These are phyloP conservation scores for Schwanniomyces pseudopolymorphus DNA, from an alignment of 805 yeast genomes.

Conservation along the genomic window DNA sequence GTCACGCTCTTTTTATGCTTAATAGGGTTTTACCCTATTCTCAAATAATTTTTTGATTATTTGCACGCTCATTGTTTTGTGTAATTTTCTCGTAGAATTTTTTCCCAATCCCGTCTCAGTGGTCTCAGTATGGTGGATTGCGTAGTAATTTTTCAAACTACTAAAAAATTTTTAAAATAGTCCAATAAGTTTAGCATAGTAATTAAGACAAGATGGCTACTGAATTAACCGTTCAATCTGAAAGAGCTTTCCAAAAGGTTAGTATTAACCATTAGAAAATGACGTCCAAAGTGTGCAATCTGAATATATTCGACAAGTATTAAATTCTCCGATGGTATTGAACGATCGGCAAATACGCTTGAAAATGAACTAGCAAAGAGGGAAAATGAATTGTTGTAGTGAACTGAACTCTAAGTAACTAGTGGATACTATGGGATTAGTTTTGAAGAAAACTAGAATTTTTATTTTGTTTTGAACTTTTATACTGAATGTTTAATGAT, in stretches of 20 bases:
- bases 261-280: constrained; percentile 33
- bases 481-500: too few relatives aligned
- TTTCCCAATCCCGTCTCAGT: neutral
- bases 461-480: neutral
- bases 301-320: neutral
- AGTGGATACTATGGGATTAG: neutral
- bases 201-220: constrained; percentile 77
- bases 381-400: neutral
- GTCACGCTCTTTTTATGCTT: neutral
- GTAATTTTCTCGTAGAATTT: constrained; percentile 1
- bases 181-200: constrained; percentile 1
- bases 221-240: constrained; percentile 99
- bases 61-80: constrained; percentile 4
- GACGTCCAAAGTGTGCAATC: neutral
- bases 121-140: neutral
- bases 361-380: neutral
- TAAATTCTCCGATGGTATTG: neutral
- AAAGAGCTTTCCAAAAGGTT: constrained; percentile 99
- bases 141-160: constrained; percentile 2
- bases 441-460: neutral
- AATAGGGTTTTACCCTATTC: constrained; percentile 1
- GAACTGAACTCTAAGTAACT: neutral
- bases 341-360: neutral
- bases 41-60: neutral
- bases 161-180: constrained; percentile 5